These are phyloP conservation scores for Friedmanniomyces endolithicus DNA, from an alignment of 495 filamentous ascomycete species.

Conservation along the genomic window DNA sequence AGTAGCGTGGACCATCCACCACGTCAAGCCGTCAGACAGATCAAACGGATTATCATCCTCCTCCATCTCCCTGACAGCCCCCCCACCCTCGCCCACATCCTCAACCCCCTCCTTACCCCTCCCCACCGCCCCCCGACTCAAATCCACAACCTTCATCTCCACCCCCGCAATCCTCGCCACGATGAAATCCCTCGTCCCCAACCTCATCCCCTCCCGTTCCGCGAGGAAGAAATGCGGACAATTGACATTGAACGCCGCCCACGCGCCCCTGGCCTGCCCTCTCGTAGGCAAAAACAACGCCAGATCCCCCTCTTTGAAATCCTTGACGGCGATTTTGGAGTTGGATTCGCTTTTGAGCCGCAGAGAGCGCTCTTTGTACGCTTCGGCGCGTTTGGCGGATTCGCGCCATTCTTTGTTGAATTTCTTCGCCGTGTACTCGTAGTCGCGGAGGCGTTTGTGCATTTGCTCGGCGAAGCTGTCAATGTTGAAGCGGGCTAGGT, in stretches of 20 bases:
- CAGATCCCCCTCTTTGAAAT: constrained; percentile 93
- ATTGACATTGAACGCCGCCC: constrained; percentile 96
- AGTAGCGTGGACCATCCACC: constrained; percentile 86
- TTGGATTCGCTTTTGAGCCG: constrained; percentile 75
- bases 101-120: constrained; percentile 29
- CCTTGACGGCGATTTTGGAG: constrained; percentile 90
- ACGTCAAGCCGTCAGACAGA: constrained; percentile 84
- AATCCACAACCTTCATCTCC: constrained; percentile 85
- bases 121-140: constrained; percentile 59
- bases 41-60: constrained; percentile 92
- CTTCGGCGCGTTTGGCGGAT: constrained; percentile 24
- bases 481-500: constrained; percentile 63
- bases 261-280: constrained; percentile 85
- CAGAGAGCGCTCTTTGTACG: constrained; percentile 80
- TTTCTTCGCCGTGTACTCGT: constrained; percentile 79
- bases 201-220: constrained; percentile 78
- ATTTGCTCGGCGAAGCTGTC: constrained; percentile 71
- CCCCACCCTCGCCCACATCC: constrained; percentile 20
- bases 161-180: constrained; percentile 85
- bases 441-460: constrained; percentile 75
- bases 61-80: neutral
- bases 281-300: constrained; percentile 90
- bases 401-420: constrained; percentile 70
- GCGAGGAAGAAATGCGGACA: constrained; percentile 94
- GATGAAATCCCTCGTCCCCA: constrained; percentile 78